Conservation (phyloP, 2,329 filamentous ascomycete genomes). For the Botrytis fabae region DNA sequence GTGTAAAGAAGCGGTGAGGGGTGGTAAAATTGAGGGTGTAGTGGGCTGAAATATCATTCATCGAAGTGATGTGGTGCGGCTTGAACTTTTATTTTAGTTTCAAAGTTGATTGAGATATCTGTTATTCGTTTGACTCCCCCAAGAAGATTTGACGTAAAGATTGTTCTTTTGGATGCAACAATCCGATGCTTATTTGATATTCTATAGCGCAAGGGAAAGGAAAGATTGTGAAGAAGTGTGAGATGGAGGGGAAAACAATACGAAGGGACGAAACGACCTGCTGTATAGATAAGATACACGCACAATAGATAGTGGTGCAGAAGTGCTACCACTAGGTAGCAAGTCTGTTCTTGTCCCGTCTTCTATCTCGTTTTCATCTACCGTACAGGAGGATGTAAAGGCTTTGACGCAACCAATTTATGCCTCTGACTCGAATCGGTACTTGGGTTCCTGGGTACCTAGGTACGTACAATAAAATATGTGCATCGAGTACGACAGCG, state of each 20-base stretch:
- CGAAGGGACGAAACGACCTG: not conserved
- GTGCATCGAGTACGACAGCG: conserved; percentile 16
- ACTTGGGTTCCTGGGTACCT: not conserved
- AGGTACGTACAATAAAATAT: not conserved
- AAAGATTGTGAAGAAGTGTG: not conserved
- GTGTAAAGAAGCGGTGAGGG: conserved; percentile 13
- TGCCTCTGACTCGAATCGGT: conserved; percentile 5
- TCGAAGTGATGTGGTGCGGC: not conserved
- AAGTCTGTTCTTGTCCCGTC: not conserved
- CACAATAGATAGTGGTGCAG: not conserved
- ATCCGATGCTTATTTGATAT: not conserved
- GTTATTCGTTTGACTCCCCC: not conserved
- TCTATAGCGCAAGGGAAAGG: not conserved
- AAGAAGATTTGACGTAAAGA: not conserved
- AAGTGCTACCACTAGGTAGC: conserved; percentile 16
- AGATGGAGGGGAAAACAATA: not conserved
- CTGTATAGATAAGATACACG: not conserved
- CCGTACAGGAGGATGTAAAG: not conserved
- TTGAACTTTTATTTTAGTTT: not conserved
- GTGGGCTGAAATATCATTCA: conserved; percentile 12
- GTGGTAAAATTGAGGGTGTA: conserved; percentile 9
- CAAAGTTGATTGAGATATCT: not conserved
- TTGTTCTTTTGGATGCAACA: not conserved
- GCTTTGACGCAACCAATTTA: not conserved
- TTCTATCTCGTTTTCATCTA: not conserved